phyloP scores from a whole-genome alignment of 2,329 filamentous ascomycete genomes.

The Claviceps pazoutovae region DNA sequence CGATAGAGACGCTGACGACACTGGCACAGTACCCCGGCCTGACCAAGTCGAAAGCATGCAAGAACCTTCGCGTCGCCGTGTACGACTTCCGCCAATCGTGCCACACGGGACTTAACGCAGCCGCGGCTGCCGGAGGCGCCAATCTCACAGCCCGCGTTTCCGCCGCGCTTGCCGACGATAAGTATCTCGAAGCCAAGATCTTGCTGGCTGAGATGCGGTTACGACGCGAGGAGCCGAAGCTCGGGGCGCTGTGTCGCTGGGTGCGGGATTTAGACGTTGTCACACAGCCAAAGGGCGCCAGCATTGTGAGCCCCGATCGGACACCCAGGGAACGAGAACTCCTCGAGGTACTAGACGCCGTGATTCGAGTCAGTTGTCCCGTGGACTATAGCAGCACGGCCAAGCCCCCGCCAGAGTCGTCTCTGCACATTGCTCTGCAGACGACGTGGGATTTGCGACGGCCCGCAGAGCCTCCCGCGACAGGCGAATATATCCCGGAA shows the following conservation, averaged over 20 bases:
- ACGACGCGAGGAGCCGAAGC: slow-evolving; percentile 47
- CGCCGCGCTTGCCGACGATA: slow-evolving; percentile 49
- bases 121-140: slow-evolving; percentile 30
- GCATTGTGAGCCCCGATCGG: slow-evolving; percentile 18
- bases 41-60: slow-evolving; percentile 56
- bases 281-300: slow-evolving; percentile 34
- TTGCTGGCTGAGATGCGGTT: slow-evolving; percentile 58
- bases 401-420: slow-evolving; percentile 16
- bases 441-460: slow-evolving; percentile 45
- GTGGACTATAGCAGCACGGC: slow-evolving; percentile 33
- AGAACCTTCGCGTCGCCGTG: slow-evolving; percentile 50
- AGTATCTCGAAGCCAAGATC: slow-evolving; percentile 50
- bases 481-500: slow-evolving; percentile 46
- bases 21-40: slow-evolving; percentile 44
- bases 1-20: slow-evolving; percentile 47
- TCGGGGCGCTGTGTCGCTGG: slow-evolving; percentile 59
- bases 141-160: slow-evolving; percentile 55
- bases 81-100: slow-evolving; percentile 57
- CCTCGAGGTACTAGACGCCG: slow-evolving; percentile 47
- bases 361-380: slow-evolving; percentile 49
- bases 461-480: slow-evolving; percentile 24
- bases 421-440: slow-evolving; percentile 42
- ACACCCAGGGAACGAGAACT: slow-evolving; percentile 37
- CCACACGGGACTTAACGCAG: slow-evolving; percentile 49
- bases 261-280: slow-evolving; percentile 58